Evolutionary conservation across 768 basidiomycete genomes (phyloP), one percentile per base, ranked within the genome.

Genomic region (Suillus placidus): DNA sequence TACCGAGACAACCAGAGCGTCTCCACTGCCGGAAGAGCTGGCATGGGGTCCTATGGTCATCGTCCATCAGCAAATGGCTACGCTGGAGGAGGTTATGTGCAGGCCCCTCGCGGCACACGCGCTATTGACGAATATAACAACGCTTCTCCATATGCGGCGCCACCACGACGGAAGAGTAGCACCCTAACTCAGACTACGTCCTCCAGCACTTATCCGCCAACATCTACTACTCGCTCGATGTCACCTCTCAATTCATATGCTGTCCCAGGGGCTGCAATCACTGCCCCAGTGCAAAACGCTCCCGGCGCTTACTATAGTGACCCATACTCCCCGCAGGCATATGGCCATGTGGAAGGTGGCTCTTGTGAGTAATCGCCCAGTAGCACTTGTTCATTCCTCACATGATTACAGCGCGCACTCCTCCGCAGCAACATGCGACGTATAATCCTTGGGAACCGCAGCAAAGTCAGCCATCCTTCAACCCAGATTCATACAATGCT

Each of bases 91-190:
- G 91, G 90, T 8, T 94, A 94, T 73, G 81, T 85, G 2, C 88
- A 85, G 67, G 90, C 83, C 26, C 78, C 88, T 6, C 75, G 80
- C 18, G 92, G 92, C 3, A 83, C 86, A 47, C 85, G 90, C 51
- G 86, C 93, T 6, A 81, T 93, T 7, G 92, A 94, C 71, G 90
- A 90, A 26, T 93, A 92, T 67, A 91, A 93, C 71, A 77, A 82
- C 38, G 64, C 80, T 26, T 71, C 80, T 20, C 80, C 85, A 23
- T 82, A 83, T 64, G 78, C 87, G 23, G 83, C 84, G 38, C 68
- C 67, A 55, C 80, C 82, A 3, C 79, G 76, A 40, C 79, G 81
- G 43, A 81, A 80, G 63, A 77, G 68, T 40, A 84, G 79, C 66
- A 74, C 67, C 52, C 77, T 73, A 64, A 80, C 79, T 10, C 80